A percentile compares a stretch with the other conserved stretches of the same genome.
These are phyloP conservation scores for Globisporangium mamillatum DNA, from an alignment of 352 stramenopile genomes.

Conservation along the genomic window DNA sequence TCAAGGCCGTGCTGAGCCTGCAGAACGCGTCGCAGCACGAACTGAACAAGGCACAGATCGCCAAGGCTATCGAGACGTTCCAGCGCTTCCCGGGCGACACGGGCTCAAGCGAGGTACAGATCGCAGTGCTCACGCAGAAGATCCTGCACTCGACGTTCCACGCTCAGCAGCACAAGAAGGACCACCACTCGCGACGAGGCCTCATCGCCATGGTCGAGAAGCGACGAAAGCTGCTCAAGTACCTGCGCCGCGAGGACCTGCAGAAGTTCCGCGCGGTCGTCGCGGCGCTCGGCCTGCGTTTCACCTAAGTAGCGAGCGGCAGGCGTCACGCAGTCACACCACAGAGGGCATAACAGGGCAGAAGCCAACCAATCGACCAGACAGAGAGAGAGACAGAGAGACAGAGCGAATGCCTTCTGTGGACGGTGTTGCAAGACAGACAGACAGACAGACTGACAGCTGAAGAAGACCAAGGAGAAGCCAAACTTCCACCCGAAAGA, in stretches of 20 bases:
- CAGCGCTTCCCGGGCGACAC: constrained; percentile 85
- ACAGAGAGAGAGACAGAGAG: not conserved
- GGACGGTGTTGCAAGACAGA: not conserved
- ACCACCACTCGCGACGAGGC: constrained; percentile 83
- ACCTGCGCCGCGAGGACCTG: constrained; percentile 78
- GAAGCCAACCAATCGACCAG: not conserved
- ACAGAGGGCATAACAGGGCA: not conserved
- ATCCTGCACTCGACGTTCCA: constrained; percentile 77
- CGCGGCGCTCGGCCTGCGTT: constrained; percentile 69
- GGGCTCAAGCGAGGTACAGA: constrained; percentile 83
- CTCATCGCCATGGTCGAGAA: constrained; percentile 86
- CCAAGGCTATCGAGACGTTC: constrained; percentile 80
- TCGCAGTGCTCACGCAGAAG: constrained; percentile 85
- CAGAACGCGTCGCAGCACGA: constrained; percentile 78
- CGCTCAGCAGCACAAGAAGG: constrained; percentile 80
- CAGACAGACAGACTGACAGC: not conserved
- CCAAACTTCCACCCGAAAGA: not conserved
- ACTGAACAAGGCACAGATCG: constrained; percentile 80
- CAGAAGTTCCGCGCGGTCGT: constrained; percentile 79
- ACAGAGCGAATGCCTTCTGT: not conserved
- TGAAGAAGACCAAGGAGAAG: not conserved
- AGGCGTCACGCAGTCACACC: not conserved
- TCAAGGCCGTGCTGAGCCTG: constrained; percentile 73
- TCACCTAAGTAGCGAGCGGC: constrained; percentile 38
- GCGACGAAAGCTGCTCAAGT: constrained; percentile 85